Conservation (phyloP, 176 grass and related monocot species). For the Coix lacrymajobi region DNA sequence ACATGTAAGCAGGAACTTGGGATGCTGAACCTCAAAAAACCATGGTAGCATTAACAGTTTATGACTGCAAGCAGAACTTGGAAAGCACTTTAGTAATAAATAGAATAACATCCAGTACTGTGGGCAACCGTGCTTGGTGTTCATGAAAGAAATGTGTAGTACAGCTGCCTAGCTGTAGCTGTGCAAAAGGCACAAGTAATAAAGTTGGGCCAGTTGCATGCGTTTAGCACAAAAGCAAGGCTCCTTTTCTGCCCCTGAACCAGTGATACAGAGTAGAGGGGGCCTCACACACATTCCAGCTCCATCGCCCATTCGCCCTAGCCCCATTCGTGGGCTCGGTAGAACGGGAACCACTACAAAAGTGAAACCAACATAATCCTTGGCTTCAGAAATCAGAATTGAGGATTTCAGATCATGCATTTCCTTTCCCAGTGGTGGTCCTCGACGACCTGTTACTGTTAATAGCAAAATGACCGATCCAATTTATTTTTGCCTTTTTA, state of each 20-base stretch:
- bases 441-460: not conserved
- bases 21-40: not conserved
- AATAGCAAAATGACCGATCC: conserved; percentile 18
- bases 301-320: not conserved
- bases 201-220: conserved; percentile 36
- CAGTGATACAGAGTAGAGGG: conserved; percentile 30
- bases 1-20: not conserved
- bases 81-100: not conserved
- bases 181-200: conserved; percentile 46
- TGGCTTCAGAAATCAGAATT: not conserved
- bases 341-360: conserved; percentile 15
- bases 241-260: conserved; percentile 38
- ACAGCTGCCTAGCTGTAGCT: conserved; percentile 16
- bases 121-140: not conserved
- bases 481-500: conserved; percentile 13
- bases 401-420: not conserved
- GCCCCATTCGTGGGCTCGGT: not conserved
- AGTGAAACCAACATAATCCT: conserved; percentile 9
- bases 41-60: not conserved
- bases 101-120: not conserved
- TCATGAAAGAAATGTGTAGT: not conserved
- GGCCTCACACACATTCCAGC: not conserved
- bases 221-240: conserved; percentile 42
- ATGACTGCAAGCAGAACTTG: not conserved
- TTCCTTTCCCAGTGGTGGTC: conserved; percentile 28